phyloP scores from a whole-genome alignment of 75 land plant genomes.

The Larix kaempferi region DNA sequence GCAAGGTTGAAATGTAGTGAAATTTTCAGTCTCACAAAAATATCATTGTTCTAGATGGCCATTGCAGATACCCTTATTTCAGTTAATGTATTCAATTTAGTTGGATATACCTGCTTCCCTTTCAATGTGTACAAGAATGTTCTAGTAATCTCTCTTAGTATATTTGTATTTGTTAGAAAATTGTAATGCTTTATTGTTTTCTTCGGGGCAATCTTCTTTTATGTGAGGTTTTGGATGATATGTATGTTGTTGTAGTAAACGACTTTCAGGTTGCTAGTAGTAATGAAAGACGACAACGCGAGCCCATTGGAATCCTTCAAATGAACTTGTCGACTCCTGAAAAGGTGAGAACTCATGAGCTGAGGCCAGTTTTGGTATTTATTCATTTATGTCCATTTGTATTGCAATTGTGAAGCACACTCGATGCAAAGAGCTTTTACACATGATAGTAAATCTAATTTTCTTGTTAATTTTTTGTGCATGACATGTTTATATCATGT shows the following conservation, averaged over 20 bases:
- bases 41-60: neutral
- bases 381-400: neutral
- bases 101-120: neutral
- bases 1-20: neutral
- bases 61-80: neutral
- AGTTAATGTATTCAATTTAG: neutral
- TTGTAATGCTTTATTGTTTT: neutral
- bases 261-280: constrained; percentile 7
- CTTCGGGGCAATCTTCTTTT: neutral
- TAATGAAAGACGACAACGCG: constrained; percentile 6
- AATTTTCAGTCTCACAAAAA: neutral
- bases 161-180: neutral
- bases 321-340: constrained; percentile 3
- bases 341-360: neutral
- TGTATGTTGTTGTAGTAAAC: neutral
- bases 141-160: neutral
- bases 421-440: neutral
- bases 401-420: neutral
- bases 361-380: neutral
- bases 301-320: constrained; percentile 5
- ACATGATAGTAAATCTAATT: neutral
- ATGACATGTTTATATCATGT: neutral
- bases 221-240: neutral
- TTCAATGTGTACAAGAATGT: neutral
- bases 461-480: neutral